Conservation (phyloP, 2,329 filamentous ascomycete species). For the Tolypocladium nubicola region DNA sequence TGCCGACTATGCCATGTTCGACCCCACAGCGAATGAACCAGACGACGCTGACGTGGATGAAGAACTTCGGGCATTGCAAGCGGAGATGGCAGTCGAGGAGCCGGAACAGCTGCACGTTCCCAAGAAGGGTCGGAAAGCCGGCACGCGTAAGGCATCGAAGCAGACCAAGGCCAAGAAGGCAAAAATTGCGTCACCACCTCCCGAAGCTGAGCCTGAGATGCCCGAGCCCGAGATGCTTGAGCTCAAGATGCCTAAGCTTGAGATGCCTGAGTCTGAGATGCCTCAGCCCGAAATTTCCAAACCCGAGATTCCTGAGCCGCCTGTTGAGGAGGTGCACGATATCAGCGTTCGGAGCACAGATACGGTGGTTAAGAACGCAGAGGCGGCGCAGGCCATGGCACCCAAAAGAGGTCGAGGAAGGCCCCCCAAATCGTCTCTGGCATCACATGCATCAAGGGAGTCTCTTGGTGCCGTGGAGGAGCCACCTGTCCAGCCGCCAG, state of each 20-base stretch:
- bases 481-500: neutral
- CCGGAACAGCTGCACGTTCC: conserved; percentile 31
- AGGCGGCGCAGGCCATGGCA: conserved; percentile 7
- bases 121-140: conserved; percentile 45
- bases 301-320: neutral
- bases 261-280: neutral
- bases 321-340: conserved; percentile 17
- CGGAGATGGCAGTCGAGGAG: conserved; percentile 33
- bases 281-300: conserved; percentile 8
- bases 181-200: conserved; percentile 22
- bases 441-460: conserved; percentile 1
- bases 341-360: conserved; percentile 30
- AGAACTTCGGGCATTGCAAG: conserved; percentile 38
- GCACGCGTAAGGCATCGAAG: conserved; percentile 40
- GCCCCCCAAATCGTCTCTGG: conserved; percentile 1
- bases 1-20: conserved; percentile 40
- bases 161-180: conserved; percentile 35
- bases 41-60: conserved; percentile 40
- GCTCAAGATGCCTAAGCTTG: conserved; percentile 5
- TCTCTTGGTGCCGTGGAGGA: neutral
- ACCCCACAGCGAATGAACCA: conserved; percentile 31
- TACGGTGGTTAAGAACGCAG: conserved; percentile 28
- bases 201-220: conserved; percentile 4
- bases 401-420: conserved; percentile 16
- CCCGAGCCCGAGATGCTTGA: conserved; percentile 5